These are phyloP conservation scores for Alternaria sp. DNA, from an alignment of 2,329 filamentous ascomycete species.

Conservation along the genomic window DNA sequence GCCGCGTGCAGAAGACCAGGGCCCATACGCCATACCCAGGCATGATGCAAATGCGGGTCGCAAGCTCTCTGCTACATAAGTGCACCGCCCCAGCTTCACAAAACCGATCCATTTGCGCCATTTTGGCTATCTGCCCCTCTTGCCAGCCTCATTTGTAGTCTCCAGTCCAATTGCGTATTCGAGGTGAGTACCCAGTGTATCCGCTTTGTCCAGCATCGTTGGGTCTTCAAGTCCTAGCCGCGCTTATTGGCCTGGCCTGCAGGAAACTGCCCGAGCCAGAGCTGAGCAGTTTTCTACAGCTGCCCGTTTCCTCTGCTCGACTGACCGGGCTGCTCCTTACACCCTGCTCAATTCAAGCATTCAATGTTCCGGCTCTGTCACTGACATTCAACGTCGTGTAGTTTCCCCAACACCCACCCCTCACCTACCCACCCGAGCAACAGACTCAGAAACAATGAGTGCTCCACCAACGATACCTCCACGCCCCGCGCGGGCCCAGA, in stretches of 20 bases:
- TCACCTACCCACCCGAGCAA: slow-evolving; percentile 21
- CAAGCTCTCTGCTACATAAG: slow-evolving; percentile 39
- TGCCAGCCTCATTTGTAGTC: slow-evolving; percentile 7
- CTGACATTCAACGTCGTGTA: slow-evolving; percentile 32
- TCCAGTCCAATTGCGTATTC: slow-evolving; percentile 19
- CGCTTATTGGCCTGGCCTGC: slow-evolving; percentile 28
- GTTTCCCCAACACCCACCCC: slow-evolving; percentile 21
- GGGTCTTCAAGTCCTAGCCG: slow-evolving; percentile 22
- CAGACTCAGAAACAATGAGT: slow-evolving; percentile 53
- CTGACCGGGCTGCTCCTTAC: slow-evolving; percentile 33
- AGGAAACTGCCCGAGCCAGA: slow-evolving; percentile 22
- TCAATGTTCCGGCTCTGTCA: slow-evolving; percentile 25
- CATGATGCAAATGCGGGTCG: slow-evolving; percentile 45
- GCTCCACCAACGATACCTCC: slow-evolving; percentile 66
- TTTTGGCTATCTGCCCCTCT: slow-evolving; percentile 19
- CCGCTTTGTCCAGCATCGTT: slow-evolving; percentile 31
- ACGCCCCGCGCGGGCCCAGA: slow-evolving; percentile 65
- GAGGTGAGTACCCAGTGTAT: slow-evolving; percentile 22
- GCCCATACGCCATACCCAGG: slow-evolving; percentile 28
- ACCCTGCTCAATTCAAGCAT: slow-evolving; percentile 28
- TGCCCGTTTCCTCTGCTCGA: slow-evolving; percentile 19
- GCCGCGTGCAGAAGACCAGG: slow-evolving; percentile 37
- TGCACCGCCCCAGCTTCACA: slow-evolving; percentile 28
- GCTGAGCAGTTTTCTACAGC: slow-evolving; percentile 25
- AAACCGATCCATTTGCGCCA: slow-evolving; percentile 25